Evolutionary conservation across 1,284 basidiomycete genomes (phyloP).

Genomic region (Boletus sp.): DNA sequence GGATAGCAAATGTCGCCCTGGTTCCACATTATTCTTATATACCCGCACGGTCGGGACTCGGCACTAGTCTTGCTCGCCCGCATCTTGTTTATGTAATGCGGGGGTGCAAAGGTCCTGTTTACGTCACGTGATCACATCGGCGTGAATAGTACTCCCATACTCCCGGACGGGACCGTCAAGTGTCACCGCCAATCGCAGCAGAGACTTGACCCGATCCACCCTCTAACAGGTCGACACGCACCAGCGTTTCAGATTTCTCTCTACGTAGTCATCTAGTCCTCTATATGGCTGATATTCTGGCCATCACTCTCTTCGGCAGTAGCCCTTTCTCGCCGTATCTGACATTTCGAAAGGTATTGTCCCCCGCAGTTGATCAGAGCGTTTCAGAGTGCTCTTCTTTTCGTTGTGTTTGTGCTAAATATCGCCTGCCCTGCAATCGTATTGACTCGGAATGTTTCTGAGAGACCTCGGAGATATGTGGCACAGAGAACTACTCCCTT

Average conservation of each 20-base stretch:
- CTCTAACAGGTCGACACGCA: no score
- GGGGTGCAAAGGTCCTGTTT: no score
- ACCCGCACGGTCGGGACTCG: constrained; percentile 25
- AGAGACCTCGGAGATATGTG: neutral
- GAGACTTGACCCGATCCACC: neutral
- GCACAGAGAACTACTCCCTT: no score
- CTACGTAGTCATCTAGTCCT: no score
- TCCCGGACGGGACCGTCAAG: constrained; percentile 17
- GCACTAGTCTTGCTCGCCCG: no score
- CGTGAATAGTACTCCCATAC: no score
- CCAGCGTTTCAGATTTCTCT: no score
- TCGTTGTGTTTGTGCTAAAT: neutral
- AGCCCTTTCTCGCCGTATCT: neutral
- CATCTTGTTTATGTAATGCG: constrained; percentile 28
- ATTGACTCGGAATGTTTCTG: neutral
- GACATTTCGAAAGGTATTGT: neutral
- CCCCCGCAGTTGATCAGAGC: no score
- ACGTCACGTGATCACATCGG: no score
- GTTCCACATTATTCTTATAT: constrained; percentile 23
- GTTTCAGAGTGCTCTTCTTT: no score
- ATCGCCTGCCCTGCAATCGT: neutral
- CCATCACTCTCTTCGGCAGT: no score
- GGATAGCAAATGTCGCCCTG: neutral
- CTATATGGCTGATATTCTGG: no score
- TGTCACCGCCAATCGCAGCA: neutral